Percentiles rank a stretch among this genome's conserved stretches.
phyloP scores from a whole-genome alignment of 2,329 filamentous ascomycete species.

The Ophiocordyceps sinensis region DNA sequence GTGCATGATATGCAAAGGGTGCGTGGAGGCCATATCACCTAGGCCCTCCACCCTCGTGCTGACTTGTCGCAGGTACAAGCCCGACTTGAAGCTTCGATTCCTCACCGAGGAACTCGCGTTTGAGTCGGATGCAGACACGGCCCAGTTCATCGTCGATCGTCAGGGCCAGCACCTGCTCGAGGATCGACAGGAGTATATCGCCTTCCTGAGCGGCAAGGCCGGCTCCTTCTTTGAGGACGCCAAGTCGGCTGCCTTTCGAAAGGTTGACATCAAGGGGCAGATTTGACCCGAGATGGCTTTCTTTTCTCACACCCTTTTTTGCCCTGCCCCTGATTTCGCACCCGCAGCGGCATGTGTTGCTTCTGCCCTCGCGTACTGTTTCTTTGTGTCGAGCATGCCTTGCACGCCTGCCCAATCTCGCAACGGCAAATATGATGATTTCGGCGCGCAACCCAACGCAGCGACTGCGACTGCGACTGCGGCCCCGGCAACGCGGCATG shows the following conservation, averaged over 20 bases:
- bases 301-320: not conserved
- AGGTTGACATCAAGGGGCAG: conserved; percentile 95
- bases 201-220: conserved; percentile 62
- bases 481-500: no score
- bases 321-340: not conserved
- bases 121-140: conserved; percentile 79
- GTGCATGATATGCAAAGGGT: conserved; percentile 91
- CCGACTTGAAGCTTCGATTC: conserved; percentile 75
- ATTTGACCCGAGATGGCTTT: conserved; percentile 40
- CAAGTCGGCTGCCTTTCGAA: conserved; percentile 60
- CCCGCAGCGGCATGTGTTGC: not conserved
- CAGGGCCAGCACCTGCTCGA: conserved; percentile 63
- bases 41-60: conserved; percentile 18
- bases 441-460: no score
- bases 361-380: no score
- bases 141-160: conserved; percentile 77
- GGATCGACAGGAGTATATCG: conserved; percentile 59
- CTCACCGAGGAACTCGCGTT: conserved; percentile 94
- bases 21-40: conserved; percentile 26
- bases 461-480: no score
- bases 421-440: no score
- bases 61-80: conserved; percentile 64
- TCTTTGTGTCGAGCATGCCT: no score
- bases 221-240: conserved; percentile 58
- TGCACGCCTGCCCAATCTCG: no score